These are phyloP conservation scores for Nemophila menziesii DNA, from an alignment of 257 asterid species.

Conservation along the genomic window DNA sequence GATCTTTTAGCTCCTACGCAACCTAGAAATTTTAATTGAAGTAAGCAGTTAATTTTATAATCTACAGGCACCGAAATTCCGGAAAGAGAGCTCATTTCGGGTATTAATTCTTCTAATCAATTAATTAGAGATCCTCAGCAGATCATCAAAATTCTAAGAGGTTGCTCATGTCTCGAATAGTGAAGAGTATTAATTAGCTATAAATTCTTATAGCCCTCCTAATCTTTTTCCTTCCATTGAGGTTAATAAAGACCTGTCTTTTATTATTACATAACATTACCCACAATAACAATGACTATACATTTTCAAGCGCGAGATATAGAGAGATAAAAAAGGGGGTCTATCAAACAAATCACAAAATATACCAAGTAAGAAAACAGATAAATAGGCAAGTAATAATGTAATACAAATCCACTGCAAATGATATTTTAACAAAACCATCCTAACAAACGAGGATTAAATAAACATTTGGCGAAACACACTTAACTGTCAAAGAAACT, in stretches of 20 bases:
- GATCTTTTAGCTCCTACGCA: not conserved
- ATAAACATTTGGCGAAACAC: constrained; percentile 28
- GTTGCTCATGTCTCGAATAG: too few relatives aligned
- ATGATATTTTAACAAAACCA: not conserved
- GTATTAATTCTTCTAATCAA: not conserved
- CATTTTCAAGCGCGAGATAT: not conserved
- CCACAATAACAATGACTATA: not conserved
- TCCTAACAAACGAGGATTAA: constrained; percentile 3
- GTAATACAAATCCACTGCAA: not conserved
- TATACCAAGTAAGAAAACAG: not conserved
- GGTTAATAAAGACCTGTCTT: not conserved
- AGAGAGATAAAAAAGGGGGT: not conserved
- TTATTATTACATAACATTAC: not conserved
- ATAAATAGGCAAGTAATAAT: not conserved
- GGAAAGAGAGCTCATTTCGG: not conserved
- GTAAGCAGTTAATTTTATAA: not conserved
- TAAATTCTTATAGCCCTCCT: not conserved
- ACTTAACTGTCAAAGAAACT: constrained; percentile 37
- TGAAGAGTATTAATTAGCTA: not conserved
- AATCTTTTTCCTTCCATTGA: not conserved
- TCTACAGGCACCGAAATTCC: not conserved
- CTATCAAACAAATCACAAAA: not conserved
- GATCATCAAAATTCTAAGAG: constrained; percentile 1
- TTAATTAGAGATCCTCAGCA: too few relatives aligned
- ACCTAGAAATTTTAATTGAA: not conserved